phyloP scores from a whole-genome alignment of 2,329 filamentous ascomycete species.

The Alternaria brassicicola region DNA sequence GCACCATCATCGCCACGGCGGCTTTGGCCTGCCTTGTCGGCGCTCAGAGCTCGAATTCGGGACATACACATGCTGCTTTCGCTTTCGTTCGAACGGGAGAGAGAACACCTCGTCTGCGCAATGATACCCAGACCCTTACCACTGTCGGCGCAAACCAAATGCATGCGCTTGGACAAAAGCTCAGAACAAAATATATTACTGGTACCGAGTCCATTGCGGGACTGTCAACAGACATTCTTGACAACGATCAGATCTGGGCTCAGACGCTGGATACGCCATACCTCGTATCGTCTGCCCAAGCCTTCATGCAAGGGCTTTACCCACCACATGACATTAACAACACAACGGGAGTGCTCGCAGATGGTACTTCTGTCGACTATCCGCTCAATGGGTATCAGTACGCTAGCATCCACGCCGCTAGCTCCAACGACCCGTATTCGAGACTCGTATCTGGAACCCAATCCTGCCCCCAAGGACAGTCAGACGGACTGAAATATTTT shows the following conservation, averaged over 20 bases:
- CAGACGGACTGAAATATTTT: constrained; percentile 51
- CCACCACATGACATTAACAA: constrained; percentile 53
- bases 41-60: constrained; percentile 20
- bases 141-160: constrained; percentile 62
- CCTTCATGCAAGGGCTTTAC: constrained; percentile 68
- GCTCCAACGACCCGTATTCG: constrained; percentile 56
- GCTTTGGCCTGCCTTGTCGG: constrained; percentile 32
- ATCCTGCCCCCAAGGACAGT: constrained; percentile 51
- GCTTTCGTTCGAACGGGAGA: constrained; percentile 63
- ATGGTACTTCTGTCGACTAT: constrained; percentile 54
- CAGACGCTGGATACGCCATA: constrained; percentile 56
- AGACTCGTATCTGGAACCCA: constrained; percentile 58
- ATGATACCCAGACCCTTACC: constrained; percentile 52
- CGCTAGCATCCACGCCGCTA: constrained; percentile 55
- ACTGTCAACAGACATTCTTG: constrained; percentile 54
- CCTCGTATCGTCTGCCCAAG: constrained; percentile 60
- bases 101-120: constrained; percentile 53
- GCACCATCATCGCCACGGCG: constrained; percentile 28
- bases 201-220: constrained; percentile 41
- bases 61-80: constrained; percentile 57
- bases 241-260: constrained; percentile 56
- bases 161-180: constrained; percentile 56
- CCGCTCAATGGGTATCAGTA: constrained; percentile 66
- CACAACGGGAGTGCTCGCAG: constrained; percentile 50
- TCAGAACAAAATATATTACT: constrained; percentile 60